Conservation (phyloP, 805 yeast species). For the Cyberlindnera maclurae region DNA sequence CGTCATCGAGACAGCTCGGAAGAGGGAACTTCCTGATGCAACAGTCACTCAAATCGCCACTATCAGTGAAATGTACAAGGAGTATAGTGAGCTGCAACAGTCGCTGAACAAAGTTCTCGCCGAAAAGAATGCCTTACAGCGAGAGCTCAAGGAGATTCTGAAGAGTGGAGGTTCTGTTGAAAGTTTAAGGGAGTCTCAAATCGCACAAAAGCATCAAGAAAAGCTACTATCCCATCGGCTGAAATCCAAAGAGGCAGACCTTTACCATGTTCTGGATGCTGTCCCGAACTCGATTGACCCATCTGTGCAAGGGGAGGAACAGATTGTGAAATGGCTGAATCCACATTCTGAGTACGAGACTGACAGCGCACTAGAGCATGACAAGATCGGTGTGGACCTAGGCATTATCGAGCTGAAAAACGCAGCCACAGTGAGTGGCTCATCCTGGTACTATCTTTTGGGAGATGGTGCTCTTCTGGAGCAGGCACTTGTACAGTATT, state of each 20-base stretch:
- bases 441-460: slow-evolving; percentile 77
- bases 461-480: slow-evolving; percentile 86
- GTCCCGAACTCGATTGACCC: slow-evolving; percentile 60
- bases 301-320: slow-evolving; percentile 36
- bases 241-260: slow-evolving; percentile 27
- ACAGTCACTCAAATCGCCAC: slow-evolving; percentile 21
- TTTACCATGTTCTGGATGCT: slow-evolving; percentile 36
- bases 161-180: slow-evolving; percentile 12
- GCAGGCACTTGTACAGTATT: slow-evolving; percentile 81
- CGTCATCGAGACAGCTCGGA: slow-evolving; percentile 25
- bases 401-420: slow-evolving; percentile 60
- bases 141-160: slow-evolving; percentile 20
- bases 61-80: slow-evolving; percentile 24
- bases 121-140: slow-evolving; percentile 24
- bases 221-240: slow-evolving; percentile 15
- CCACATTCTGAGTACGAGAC: slow-evolving; percentile 24
- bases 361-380: slow-evolving; percentile 46
- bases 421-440: slow-evolving; percentile 72
- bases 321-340: slow-evolving; percentile 47
- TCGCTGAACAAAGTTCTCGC: slow-evolving; percentile 24
- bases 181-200: slow-evolving; percentile 10
- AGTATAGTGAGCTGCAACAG: slow-evolving; percentile 15
- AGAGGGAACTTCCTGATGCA: slow-evolving; percentile 24
- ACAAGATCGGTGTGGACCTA: slow-evolving; percentile 58
- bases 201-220: slow-evolving; percentile 14